Conservation (phyloP, 169 alveolate species). For the Cryptosporidium bovis region DNA sequence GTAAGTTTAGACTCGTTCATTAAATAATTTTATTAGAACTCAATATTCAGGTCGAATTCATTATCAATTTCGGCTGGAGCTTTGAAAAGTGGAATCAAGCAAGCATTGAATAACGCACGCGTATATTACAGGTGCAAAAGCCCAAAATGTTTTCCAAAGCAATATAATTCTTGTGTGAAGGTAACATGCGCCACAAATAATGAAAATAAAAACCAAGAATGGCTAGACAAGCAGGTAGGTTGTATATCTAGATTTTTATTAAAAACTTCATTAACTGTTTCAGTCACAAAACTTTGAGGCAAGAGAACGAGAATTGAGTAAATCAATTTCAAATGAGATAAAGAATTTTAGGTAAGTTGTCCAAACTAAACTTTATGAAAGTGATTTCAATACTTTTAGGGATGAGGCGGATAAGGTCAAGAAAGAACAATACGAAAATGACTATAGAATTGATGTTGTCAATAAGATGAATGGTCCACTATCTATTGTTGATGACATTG, state of each 20-base stretch:
- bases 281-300: constrained; percentile 7
- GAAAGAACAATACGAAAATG: not conserved
- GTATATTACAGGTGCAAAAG: constrained; percentile 54
- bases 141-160: constrained; percentile 46
- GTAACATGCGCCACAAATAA: constrained; percentile 42
- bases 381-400: not conserved
- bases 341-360: constrained; percentile 46
- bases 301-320: constrained; percentile 16
- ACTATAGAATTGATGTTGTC: not conserved
- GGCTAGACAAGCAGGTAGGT: constrained; percentile 54
- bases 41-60: constrained; percentile 25
- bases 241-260: not conserved
- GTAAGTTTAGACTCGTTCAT: constrained; percentile 17
- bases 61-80: constrained; percentile 13
- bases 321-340: constrained; percentile 41
- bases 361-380: not conserved
- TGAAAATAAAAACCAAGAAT: not conserved
- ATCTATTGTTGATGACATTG: constrained; percentile 18
- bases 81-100: constrained; percentile 22
- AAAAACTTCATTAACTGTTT: not conserved
- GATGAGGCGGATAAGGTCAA: not conserved
- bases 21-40: not conserved
- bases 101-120: not conserved
- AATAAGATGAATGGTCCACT: constrained; percentile 48
- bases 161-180: constrained; percentile 65